A percentile compares a stretch with the other conserved stretches of the same genome.
Evolutionary conservation across 2,329 filamentous ascomycete species (phyloP).

Genomic region (Paramyrothecium sp.): DNA sequence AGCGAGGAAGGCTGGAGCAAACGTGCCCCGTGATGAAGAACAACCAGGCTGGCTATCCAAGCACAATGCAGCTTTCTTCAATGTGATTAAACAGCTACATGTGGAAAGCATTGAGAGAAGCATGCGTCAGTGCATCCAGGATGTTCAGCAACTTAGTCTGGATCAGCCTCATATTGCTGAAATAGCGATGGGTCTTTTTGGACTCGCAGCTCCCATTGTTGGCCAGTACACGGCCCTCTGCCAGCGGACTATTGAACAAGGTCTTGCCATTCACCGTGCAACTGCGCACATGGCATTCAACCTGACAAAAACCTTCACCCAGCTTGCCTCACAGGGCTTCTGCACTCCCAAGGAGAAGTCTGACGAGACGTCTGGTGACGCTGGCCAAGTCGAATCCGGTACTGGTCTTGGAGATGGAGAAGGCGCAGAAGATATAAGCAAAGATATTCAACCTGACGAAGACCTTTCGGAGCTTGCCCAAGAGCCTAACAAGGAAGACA

Average conservation of each 20-base stretch:
- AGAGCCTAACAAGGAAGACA: constrained; percentile 67
- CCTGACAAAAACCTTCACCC: constrained; percentile 73
- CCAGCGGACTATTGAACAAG: constrained; percentile 54
- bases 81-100: constrained; percentile 58
- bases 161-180: constrained; percentile 19
- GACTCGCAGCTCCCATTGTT: constrained; percentile 61
- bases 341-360: constrained; percentile 84
- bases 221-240: constrained; percentile 68
- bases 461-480: constrained; percentile 90
- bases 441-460: constrained; percentile 91
- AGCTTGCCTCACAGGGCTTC: constrained; percentile 82
- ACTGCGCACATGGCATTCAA: constrained; percentile 73
- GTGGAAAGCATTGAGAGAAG: constrained; percentile 50
- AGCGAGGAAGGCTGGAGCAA: constrained; percentile 54
- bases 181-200: constrained; percentile 28
- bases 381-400: constrained; percentile 82
- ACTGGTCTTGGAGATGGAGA: constrained; percentile 94
- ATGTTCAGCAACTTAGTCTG: constrained; percentile 30
- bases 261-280: constrained; percentile 65
- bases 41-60: constrained; percentile 32
- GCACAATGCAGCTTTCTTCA: constrained; percentile 49
- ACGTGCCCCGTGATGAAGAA: constrained; percentile 31
- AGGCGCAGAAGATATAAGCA: constrained; percentile 95
- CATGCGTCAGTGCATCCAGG: constrained; percentile 34
- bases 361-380: constrained; percentile 65